Evolutionary conservation across 2,329 filamentous ascomycete species (phyloP).

Genomic region (Xylariaceae sp.): DNA sequence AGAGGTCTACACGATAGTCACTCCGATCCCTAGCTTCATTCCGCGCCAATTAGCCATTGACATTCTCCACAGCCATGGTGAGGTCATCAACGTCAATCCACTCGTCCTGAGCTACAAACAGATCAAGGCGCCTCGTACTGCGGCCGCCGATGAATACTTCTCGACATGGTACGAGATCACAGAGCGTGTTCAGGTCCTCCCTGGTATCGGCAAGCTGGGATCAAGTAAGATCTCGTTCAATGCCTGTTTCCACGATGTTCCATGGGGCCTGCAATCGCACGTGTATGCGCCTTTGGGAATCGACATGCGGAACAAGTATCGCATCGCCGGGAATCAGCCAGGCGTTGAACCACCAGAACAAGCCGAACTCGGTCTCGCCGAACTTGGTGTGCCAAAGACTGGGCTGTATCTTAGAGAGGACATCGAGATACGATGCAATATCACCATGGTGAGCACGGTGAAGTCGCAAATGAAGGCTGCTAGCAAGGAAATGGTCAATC

Average conservation of each 20-base stretch:
- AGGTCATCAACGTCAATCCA: slow-evolving; percentile 68
- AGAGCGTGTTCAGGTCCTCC: slow-evolving; percentile 64
- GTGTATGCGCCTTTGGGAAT: slow-evolving; percentile 65
- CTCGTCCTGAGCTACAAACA: slow-evolving; percentile 61
- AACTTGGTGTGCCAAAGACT: slow-evolving; percentile 57
- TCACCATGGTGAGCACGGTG: slow-evolving; percentile 61
- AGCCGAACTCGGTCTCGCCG: slow-evolving; percentile 57
- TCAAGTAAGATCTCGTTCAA: slow-evolving; percentile 65
- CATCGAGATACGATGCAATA: slow-evolving; percentile 66
- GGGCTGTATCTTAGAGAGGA: slow-evolving; percentile 67
- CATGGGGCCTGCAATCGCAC: slow-evolving; percentile 68
- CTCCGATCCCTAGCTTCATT: slow-evolving; percentile 65
- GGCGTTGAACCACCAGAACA: slow-evolving; percentile 59
- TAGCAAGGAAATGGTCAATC: slow-evolving; percentile 63
- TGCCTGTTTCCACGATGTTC: slow-evolving; percentile 68
- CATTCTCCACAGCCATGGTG: slow-evolving; percentile 66
- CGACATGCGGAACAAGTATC: slow-evolving; percentile 65
- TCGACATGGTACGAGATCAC: slow-evolving; percentile 71
- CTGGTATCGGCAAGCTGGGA: slow-evolving; percentile 61
- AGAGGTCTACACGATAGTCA: slow-evolving; percentile 63
- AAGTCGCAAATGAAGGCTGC: slow-evolving; percentile 64
- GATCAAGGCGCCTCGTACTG: slow-evolving; percentile 64
- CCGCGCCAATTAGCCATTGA: slow-evolving; percentile 69
- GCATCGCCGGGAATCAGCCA: slow-evolving; percentile 65
- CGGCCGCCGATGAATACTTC: slow-evolving; percentile 66